These are phyloP conservation scores for Verticillium albo-atrum DNA, from an alignment of 2,329 filamentous ascomycete species.

Conservation along the genomic window DNA sequence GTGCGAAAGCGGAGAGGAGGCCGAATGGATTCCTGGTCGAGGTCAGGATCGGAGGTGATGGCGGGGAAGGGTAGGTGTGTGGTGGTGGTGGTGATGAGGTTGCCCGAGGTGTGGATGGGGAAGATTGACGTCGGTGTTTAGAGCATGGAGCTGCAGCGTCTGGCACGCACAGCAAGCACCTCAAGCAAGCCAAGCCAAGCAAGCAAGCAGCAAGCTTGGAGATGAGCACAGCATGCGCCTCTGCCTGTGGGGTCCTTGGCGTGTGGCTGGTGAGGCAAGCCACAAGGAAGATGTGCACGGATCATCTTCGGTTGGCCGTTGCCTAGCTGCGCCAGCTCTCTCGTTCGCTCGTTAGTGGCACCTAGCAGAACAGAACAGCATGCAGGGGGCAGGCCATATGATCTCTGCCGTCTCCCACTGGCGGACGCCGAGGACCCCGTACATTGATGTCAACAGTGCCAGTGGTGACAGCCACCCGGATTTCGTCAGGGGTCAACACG, in stretches of 20 bases:
- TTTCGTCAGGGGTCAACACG: not conserved
- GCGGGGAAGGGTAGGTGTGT: conserved; percentile 1
- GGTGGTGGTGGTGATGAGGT: conserved; percentile 7
- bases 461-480: not conserved
- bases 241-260: not conserved
- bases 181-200: not conserved
- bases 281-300: not conserved
- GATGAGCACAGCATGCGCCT: not conserved
- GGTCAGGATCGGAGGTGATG: conserved; percentile 5
- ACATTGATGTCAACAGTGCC: not conserved
- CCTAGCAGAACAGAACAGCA: too few species aligned
- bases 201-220: not conserved
- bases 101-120: conserved; percentile 9
- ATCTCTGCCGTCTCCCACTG: too few species aligned
- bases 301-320: not conserved
- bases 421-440: too few species aligned
- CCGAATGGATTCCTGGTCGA: not conserved
- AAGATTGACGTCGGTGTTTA: conserved; percentile 1
- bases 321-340: too few species aligned
- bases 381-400: too few species aligned
- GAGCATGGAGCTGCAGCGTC: not conserved
- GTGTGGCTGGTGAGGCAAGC: not conserved
- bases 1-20: not conserved
- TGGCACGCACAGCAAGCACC: not conserved
- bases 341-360: too few species aligned